These are phyloP conservation scores for Penicillium sclerotiorum DNA, from an alignment of 2,329 filamentous ascomycete genomes.

Conservation along the genomic window DNA sequence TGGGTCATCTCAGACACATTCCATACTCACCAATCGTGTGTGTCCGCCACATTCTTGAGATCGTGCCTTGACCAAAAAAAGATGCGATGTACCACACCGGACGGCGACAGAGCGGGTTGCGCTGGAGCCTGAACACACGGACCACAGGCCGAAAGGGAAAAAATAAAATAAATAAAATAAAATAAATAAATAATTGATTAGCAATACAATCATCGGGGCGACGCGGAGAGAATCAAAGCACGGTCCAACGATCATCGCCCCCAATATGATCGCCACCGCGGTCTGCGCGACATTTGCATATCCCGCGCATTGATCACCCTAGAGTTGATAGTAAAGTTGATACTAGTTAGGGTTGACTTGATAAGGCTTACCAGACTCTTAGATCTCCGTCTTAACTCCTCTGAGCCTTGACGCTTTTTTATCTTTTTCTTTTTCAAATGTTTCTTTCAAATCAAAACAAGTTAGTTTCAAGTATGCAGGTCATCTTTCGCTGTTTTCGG, in stretches of 20 bases:
- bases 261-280: slow-evolving; percentile 20
- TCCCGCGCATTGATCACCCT: slow-evolving; percentile 3
- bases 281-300: slow-evolving; percentile 27
- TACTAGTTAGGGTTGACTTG: slow-evolving; percentile 11
- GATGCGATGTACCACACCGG: slow-evolving; percentile 2
- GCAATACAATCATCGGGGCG: not conserved
- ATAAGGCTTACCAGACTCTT: slow-evolving; percentile 11
- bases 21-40: slow-evolving; percentile 22
- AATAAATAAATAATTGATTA: not conserved
- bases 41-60: slow-evolving; percentile 24
- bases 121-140: slow-evolving; percentile 16
- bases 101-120: slow-evolving; percentile 8
- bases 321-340: no score
- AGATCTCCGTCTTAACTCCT: not conserved
- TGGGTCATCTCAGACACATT: slow-evolving; percentile 23
- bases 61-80: slow-evolving; percentile 5
- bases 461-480: not conserved
- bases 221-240: slow-evolving; percentile 15
- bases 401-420: not conserved
- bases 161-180: not conserved
- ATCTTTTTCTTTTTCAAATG: not conserved
- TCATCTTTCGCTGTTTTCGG: not conserved
- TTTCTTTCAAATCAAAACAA: not conserved
- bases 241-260: slow-evolving; percentile 27
- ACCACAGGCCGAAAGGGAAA: not conserved